Percentiles rank a stretch among this genome's conserved stretches.
Conservation (phyloP, 108 stramenopile genomes). For the Cylindrotheca closterium region DNA sequence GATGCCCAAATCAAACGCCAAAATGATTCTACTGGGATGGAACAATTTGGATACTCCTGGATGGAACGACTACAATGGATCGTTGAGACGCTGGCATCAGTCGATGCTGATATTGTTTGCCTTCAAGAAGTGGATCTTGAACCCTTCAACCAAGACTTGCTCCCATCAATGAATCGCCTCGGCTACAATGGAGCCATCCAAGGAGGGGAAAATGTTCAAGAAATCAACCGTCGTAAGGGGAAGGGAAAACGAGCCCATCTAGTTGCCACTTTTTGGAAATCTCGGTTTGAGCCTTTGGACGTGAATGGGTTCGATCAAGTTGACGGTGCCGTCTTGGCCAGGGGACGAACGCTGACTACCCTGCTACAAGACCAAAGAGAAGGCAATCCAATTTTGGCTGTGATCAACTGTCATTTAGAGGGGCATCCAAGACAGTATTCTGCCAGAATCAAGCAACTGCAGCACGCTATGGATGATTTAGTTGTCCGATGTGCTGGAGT, state of each 20-base stretch:
- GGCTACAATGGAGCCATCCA: constrained; percentile 47
- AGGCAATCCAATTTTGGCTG: constrained; percentile 26
- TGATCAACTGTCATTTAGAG: constrained; percentile 55
- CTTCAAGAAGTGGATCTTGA: constrained; percentile 49
- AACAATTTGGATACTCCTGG: constrained; percentile 21
- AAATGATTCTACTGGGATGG: background rate
- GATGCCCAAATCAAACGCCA: constrained; percentile 12
- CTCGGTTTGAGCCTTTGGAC: constrained; percentile 8
- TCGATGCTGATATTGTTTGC: constrained; percentile 40
- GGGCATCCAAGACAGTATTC: constrained; percentile 42
- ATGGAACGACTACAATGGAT: constrained; percentile 29
- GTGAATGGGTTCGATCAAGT: background rate
- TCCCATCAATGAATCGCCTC: constrained; percentile 24
- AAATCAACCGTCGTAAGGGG: constrained; percentile 26
- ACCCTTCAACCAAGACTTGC: constrained; percentile 27
- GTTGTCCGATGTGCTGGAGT: constrained; percentile 13
- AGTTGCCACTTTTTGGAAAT: constrained; percentile 51
- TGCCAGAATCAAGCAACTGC: constrained; percentile 41
- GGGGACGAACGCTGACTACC: background rate
- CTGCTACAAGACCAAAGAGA: background rate
- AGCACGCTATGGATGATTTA: constrained; percentile 45
- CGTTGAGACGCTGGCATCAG: constrained; percentile 30
- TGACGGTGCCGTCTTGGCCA: background rate
- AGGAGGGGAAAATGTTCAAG: constrained; percentile 23
- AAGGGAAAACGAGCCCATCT: constrained; percentile 38